Evolutionary conservation across 1,284 basidiomycete genomes (phyloP), one percentile per base, ranked within the genome.

Genomic region (Trametes sp.): DNA sequence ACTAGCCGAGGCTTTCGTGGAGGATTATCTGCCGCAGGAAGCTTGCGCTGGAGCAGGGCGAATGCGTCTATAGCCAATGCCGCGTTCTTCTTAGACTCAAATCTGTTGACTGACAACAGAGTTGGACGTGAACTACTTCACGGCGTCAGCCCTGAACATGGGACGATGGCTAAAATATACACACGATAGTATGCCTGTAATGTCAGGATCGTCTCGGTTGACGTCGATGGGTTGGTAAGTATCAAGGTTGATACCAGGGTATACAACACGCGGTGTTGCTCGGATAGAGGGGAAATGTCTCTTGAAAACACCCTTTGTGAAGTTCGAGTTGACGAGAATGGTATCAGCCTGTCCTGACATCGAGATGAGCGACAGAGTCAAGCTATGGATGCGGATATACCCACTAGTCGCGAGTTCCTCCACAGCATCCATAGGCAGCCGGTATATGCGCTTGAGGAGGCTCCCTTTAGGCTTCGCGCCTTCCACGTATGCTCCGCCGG

Each of bases 51-150:
- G 21, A 90, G 70, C 21, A 73, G 71, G 5, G 91, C 88, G 69
- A 97, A 98, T 0, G 96, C 82, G 48, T 90, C 79, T 28, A 99
- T 81, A 0, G 96, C 96, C 2, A 99, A 81, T 0, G 85, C 87
- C 0, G 86, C 83, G 69, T 99, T 97, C 80, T 99, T 99, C 82
- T 98, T 99, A 66, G 85, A 88, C 78, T 99, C 97, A 72, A 98
- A 99, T 0, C 97, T 91, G 74, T 99, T 99, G 55, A 99, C 81
- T 0, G 96, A 98, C 0, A 98, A 72, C 1, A 99, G 76, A 0
- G 92, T 95, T 1, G 91, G 93, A 4, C 84, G 82, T 36, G 85
- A 75, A 24, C 94, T 96, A 72, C 46, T 3, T 24, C 14, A 19
- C 4, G 35, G 61, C 45, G 49, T 24, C 21, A 38, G 13, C 13